Conservation (phyloP, 805 yeast species). For the Metschnikowia sp. region DNA sequence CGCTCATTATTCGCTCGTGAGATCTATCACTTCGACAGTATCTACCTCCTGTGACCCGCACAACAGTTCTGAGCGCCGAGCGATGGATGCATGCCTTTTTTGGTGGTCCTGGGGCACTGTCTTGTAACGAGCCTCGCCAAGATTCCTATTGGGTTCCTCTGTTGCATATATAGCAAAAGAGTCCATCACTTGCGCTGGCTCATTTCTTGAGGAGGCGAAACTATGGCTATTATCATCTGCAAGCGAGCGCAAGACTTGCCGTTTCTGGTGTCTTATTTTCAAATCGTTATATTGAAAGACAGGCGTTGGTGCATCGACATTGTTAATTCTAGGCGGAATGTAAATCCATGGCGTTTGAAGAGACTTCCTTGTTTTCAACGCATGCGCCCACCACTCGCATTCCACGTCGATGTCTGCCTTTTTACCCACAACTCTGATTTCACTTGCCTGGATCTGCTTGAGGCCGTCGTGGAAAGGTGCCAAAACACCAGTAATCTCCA, state of each 20-base stretch:
- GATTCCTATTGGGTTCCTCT: no score
- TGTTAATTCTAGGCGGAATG: background rate
- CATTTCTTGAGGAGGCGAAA: background rate
- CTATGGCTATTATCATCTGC: no score
- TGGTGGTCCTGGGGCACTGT: no score
- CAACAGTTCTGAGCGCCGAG: background rate
- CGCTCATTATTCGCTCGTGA: background rate
- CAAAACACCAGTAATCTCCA: conserved; percentile 24
- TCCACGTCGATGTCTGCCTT: conserved; percentile 23
- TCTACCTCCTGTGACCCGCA: background rate
- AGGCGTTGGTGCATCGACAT: conserved; percentile 15
- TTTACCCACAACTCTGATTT: conserved; percentile 16
- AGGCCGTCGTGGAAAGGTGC: conserved; percentile 8
- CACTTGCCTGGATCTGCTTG: conserved; percentile 7
- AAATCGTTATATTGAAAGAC: conserved; percentile 80
- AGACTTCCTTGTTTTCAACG: conserved; percentile 19
- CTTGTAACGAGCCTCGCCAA: no score
- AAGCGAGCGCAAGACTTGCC: conserved; percentile 25
- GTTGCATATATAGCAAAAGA: no score
- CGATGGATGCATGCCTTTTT: no score
- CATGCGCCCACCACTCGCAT: conserved; percentile 26
- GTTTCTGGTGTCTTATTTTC: conserved; percentile 81
- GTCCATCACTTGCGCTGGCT: background rate
- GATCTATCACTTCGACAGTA: background rate
- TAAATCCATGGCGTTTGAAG: conserved; percentile 29